Base-by-base conservation (phyloP, 257 asterid genomes). In the Plectranthus barbatus region DNA sequence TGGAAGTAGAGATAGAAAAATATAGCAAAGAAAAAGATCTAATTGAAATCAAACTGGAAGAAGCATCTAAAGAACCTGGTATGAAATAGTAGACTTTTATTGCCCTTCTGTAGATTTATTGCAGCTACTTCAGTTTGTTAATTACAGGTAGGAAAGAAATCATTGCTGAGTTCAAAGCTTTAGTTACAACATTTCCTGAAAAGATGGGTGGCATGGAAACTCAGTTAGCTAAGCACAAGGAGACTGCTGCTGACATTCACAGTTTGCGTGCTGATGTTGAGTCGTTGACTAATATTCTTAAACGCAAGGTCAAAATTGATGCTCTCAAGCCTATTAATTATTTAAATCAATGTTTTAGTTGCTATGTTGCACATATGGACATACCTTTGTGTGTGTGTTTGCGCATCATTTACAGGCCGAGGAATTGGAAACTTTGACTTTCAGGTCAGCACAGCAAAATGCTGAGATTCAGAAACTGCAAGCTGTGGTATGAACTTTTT, bases 131-230 rank as follows among this genome's bases (percentile, higher is more conserved):
- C 51, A 53, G 45, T 47, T 53, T 39, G 19, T 76, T 67, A 50
- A 47, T 79, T 73, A 62, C 85, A 93, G 99, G 97, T 54, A 81
- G 97, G 81, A 90, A 85, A 69, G 95, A 93, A 68, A 84, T 90
- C 39, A 87, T 90, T 72, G 83, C 87, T 3, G 84, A 84, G 79
- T 93, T 93, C 57, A 90, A 84, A 77, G 79, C 81, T 1, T 75
- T 93, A 75, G 86, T 84, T 76, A 81, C 97, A 68, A 87, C 94
- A 24, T 93, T 90, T 81, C 96, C 97, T 48, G 94, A 87, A 78
- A 81, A 74, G 70, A 93, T 93, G 99, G 88, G 89, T 21, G 76
- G 56, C 79, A 90, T 93, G 95, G 95, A 93, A 81, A 85, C 74
- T 73, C 89, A 87, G 69, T 73, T 93, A 57, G 84, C 86, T 71